These are phyloP conservation scores for Claviceps fusiformis DNA, from an alignment of 2,329 filamentous ascomycete species.

Conservation along the genomic window DNA sequence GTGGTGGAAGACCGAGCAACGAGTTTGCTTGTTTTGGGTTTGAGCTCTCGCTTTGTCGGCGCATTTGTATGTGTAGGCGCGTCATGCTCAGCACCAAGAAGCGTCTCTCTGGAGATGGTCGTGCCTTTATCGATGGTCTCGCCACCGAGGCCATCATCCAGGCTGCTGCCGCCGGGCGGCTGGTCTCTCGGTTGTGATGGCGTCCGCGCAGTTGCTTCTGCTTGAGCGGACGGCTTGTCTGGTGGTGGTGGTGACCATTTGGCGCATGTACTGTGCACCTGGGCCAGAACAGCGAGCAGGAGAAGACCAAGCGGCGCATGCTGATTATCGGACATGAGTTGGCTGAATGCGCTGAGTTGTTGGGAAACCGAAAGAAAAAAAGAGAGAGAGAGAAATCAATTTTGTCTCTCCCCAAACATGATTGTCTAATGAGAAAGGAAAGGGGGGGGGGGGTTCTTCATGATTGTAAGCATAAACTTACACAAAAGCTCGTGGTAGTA, in stretches of 20 bases:
- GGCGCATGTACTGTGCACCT: slow-evolving; percentile 34
- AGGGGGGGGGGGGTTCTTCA: too few relatives aligned
- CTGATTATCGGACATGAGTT: slow-evolving; percentile 57
- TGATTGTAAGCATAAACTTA: slow-evolving; percentile 10
- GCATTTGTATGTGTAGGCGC: neutral
- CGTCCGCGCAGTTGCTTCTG: neutral
- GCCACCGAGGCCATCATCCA: neutral
- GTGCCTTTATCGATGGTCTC: slow-evolving; percentile 15
- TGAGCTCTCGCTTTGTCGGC: slow-evolving; percentile 1
- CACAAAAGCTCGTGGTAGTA: slow-evolving; percentile 24
- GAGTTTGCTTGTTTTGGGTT: neutral
- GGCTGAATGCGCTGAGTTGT: slow-evolving; percentile 45
- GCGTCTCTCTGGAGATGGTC: slow-evolving; percentile 15
- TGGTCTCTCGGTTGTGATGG: neutral
- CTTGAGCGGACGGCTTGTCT: neutral
- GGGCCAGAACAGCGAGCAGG: slow-evolving; percentile 50
- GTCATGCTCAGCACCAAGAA: neutral
- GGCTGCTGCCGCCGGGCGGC: neutral
- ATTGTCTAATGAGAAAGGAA: too few relatives aligned
- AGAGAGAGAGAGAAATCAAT: too few relatives aligned
- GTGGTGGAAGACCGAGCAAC: neutral
- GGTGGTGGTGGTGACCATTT: slow-evolving; percentile 17
- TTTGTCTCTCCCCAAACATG: too few relatives aligned
- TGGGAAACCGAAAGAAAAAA: too few relatives aligned
- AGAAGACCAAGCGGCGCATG: slow-evolving; percentile 59